A percentile compares a stretch with the other conserved stretches of the same genome.
Evolutionary conservation across 805 yeast species (phyloP).

Genomic region (Phaffomyces antillensis): DNA sequence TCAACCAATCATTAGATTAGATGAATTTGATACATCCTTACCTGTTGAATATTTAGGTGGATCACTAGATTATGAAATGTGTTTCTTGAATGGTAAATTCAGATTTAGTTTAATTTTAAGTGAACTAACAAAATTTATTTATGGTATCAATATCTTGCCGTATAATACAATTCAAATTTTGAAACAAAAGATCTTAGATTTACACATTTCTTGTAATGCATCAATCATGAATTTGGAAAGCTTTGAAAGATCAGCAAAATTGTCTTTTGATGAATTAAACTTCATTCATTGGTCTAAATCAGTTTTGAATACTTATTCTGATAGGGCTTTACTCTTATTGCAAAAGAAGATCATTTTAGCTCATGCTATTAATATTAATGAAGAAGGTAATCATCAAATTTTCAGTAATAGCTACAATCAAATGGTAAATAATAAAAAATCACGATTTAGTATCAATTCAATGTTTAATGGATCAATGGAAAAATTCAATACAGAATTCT

Average conservation of each 20-base stretch:
- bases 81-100: conserved; percentile 48
- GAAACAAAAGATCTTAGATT: conserved; percentile 41
- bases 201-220: conserved; percentile 42
- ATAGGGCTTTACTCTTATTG: conserved; percentile 39
- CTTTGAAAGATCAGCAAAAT: conserved; percentile 28
- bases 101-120: conserved; percentile 44
- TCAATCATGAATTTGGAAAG: conserved; percentile 37
- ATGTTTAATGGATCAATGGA: conserved; percentile 10
- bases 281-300: conserved; percentile 40
- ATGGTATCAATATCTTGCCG: conserved; percentile 40
- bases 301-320: conserved; percentile 46
- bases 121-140: conserved; percentile 43
- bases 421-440: conserved; percentile 22
- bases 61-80: conserved; percentile 35
- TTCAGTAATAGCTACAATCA: conserved; percentile 23
- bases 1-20: conserved; percentile 44
- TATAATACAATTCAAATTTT: conserved; percentile 34
- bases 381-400: conserved; percentile 19
- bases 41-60: conserved; percentile 40
- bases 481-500: conserved; percentile 7
- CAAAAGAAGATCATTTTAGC: conserved; percentile 31
- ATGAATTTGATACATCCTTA: conserved; percentile 50
- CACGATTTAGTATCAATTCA: conserved; percentile 20
- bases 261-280: conserved; percentile 31
- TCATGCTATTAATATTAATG: conserved; percentile 21